Evolutionary conservation across 73 alveolate genomes (phyloP).

Genomic region (Paramecium sexaurelia): DNA sequence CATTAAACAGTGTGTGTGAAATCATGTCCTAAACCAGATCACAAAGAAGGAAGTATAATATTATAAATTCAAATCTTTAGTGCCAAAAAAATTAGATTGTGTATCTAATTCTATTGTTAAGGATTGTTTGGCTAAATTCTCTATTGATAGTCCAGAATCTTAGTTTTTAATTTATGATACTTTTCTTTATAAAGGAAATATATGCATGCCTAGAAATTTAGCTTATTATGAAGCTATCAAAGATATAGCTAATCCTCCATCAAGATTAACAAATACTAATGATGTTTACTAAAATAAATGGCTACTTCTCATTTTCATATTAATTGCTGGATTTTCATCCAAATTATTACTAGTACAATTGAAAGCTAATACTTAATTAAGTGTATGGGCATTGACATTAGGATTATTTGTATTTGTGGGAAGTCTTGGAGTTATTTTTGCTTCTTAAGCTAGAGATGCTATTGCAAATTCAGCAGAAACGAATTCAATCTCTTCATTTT

Average conservation of each 20-base stretch:
- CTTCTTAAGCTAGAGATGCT: not conserved
- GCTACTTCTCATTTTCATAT: not conserved
- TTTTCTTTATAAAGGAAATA: slow-evolving; percentile 8
- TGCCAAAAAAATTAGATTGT: not conserved
- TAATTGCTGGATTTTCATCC: not conserved
- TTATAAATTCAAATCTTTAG: not conserved
- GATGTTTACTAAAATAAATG: not conserved
- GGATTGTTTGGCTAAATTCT: not conserved
- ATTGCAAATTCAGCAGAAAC: not conserved
- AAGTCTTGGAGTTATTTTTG: not conserved
- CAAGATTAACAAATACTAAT: not conserved
- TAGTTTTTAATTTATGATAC: slow-evolving; percentile 3
- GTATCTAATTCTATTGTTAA: not conserved
- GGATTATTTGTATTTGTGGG: not conserved
- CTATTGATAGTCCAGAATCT: not conserved
- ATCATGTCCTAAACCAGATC: slow-evolving; percentile 45
- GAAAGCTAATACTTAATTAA: not conserved
- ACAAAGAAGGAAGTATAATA: not conserved
- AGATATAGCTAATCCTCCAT: not conserved
- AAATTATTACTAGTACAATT: not conserved
- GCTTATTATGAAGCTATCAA: slow-evolving; percentile 12
- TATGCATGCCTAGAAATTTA: slow-evolving; percentile 35
- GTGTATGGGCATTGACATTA: slow-evolving; percentile 6
- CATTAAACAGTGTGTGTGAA: slow-evolving; percentile 46
- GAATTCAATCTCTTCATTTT: not conserved